Base-by-base conservation (phyloP, 805 yeast genomes). In the Isabelozyma heimii region DNA sequence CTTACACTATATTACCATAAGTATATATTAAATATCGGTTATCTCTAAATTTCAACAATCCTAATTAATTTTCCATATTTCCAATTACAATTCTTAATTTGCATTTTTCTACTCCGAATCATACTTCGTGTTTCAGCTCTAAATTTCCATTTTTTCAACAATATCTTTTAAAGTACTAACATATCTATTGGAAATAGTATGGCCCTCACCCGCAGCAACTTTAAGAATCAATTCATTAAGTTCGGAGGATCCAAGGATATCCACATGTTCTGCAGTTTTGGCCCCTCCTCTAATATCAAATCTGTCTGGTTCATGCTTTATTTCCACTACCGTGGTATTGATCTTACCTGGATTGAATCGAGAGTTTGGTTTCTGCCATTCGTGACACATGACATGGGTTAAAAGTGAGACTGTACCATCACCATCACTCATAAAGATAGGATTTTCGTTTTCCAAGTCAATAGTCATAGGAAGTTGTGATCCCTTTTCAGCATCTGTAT, bases 241-340 rank as follows among this genome's bases (percentile, higher is more conserved):
- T 61, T 87, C 96, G 0, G 97, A 89, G 53, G 96, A 84, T 2
- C 99, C 99, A 43, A 94, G 74, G 43, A 94, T 91, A 63, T 94
- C 99, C 27, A 94, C 99, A 66, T 94, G 99, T 60, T 94, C 99
- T 1, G 98, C 97, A 0, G 97, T 92, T 63, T 87, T 88, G 9
- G 97, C 95, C 12, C 99, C 99, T 24, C 99, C 99, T 55, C 99
- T 80, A 33, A 94, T 88, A 70, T 94, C 99, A 59, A 88, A 91
- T 55, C 89, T 73, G 61, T 89, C 96, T 0, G 99, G 99, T 62
- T 91, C 95, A 61, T 94, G 97, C 59, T 81, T 80, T 73, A 94
- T 86, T 69, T 94, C 99, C 12, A 92, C 97, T 44, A 91, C 77
- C 17, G 82, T 91, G 16, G 92, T 95, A 15, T 74, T 60, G 1